These are phyloP conservation scores for Bothriochloa decipiens DNA, from an alignment of 176 grass and related monocot genomes.

Conservation along the genomic window DNA sequence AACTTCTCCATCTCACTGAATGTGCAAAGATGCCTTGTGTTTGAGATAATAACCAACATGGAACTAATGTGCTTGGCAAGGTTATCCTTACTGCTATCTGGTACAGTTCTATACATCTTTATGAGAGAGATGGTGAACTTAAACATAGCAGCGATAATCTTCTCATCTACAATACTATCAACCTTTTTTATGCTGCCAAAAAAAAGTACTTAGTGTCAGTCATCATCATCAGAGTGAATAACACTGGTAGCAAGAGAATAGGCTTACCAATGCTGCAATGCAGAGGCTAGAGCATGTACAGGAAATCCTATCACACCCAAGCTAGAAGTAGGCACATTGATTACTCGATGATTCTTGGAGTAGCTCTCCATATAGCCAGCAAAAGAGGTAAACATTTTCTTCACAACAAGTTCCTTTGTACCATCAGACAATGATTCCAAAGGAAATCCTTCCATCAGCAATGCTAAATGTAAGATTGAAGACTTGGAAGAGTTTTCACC, in stretches of 20 bases:
- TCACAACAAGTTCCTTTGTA: constrained; percentile 57
- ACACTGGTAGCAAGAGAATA: constrained; percentile 12
- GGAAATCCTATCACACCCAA: constrained; percentile 59
- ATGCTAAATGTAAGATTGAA: constrained; percentile 50
- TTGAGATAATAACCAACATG: constrained; percentile 74
- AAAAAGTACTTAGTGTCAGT: constrained; percentile 4
- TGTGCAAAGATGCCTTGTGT: constrained; percentile 57
- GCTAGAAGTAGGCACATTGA: constrained; percentile 38
- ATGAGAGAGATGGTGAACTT: constrained; percentile 69
- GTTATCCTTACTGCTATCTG: constrained; percentile 46
- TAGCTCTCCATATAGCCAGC: constrained; percentile 65
- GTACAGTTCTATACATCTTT: constrained; percentile 60
- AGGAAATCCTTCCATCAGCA: constrained; percentile 91
- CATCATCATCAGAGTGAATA: constrained; percentile 34
- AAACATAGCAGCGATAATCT: constrained; percentile 51
- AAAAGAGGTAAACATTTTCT: constrained; percentile 63
- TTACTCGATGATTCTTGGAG: constrained; percentile 49
- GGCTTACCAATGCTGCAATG: constrained; percentile 73
- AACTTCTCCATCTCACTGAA: constrained; percentile 69
- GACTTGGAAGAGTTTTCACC: constrained; percentile 57
- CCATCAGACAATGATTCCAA: constrained; percentile 72
- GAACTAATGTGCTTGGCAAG: constrained; percentile 67
- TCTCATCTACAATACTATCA: constrained; percentile 51
- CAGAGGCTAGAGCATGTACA: constrained; percentile 79
- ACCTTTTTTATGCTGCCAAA: constrained; percentile 65